Percentiles rank a stretch among this genome's conserved stretches.
Conservation (phyloP, 495 filamentous ascomycete genomes). For the Penicillium turbatum region DNA sequence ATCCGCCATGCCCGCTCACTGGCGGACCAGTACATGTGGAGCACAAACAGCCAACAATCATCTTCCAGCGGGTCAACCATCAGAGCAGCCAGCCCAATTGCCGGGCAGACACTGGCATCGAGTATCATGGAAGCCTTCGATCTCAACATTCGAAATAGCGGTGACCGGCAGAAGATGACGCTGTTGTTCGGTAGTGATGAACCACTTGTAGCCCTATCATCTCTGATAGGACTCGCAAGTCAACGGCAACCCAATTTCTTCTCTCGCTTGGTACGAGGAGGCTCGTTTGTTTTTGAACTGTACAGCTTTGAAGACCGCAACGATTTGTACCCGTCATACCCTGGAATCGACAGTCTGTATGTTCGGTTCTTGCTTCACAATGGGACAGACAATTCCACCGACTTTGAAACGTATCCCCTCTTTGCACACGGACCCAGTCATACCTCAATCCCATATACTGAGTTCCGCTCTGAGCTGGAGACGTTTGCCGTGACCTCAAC, state of each 20-base stretch:
- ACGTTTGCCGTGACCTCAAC: conserved; percentile 57
- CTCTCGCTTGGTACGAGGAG: conserved; percentile 65
- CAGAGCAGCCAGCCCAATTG: conserved; percentile 52
- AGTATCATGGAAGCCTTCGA: conserved; percentile 56
- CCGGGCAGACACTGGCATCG: conserved; percentile 60
- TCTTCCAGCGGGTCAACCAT: conserved; percentile 36
- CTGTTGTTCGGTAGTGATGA: conserved; percentile 68
- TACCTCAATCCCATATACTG: conserved; percentile 53
- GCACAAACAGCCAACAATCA: conserved; percentile 56
- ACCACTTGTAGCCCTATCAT: conserved; percentile 71
- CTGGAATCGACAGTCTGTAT: conserved; percentile 52
- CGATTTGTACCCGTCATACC: conserved; percentile 39
- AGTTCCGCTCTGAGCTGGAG: conserved; percentile 57
- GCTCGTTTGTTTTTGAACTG: conserved; percentile 69
- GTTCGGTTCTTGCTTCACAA: conserved; percentile 78
- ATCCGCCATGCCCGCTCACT: conserved; percentile 57
- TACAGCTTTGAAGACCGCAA: conserved; percentile 53
- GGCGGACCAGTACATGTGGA: conserved; percentile 62
- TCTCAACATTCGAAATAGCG: conserved; percentile 41
- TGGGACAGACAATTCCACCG: conserved; percentile 53
- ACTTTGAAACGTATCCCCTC: conserved; percentile 28
- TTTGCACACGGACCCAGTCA: conserved; percentile 55
- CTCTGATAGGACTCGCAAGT: conserved; percentile 55
- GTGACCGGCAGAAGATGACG: conserved; percentile 49
- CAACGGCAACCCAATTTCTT: conserved; percentile 55